Base-by-base conservation (phyloP, 2,329 filamentous ascomycete genomes). In the Pseudogymnoascus sp. region DNA sequence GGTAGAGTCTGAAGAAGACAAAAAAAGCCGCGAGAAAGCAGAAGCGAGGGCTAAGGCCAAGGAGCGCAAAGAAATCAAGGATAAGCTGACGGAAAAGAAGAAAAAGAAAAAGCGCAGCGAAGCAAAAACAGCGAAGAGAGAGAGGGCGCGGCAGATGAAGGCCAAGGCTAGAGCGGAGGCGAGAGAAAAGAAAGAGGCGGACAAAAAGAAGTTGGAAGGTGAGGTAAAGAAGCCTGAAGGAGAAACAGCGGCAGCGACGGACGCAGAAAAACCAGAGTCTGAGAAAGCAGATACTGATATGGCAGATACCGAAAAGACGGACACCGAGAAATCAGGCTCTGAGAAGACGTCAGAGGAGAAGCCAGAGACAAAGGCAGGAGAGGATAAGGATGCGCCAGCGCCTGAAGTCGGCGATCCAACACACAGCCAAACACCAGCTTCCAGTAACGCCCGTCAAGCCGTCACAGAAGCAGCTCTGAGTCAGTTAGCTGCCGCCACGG, bases 61-160 rank as follows among this genome's bases (percentile, higher is more conserved):
- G 80, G 67, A 75, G 78, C 65, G 67, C 66, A 73, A 75, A 60
- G 74, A 79, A 61, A 74, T 33, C 21, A 57, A 78, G 56, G 71
- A 77, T 56, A 79, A 80, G 70, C 77, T 77, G 0, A 79, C 76
- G 52, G 68, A 71, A n/a, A 72, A 76, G 63, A 81, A 80, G 76
- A 75, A 80, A 69, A 76, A 73, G 67, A 70, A 79, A 2, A 75
- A 77, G 33, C 63, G 70, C 8, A 71, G 67, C 57, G 69, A 72
- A 52, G 71, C 73, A 23, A 70, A 68, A 3, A 75, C 74, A 67
- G 71, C 72, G 56, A 72, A 78, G 41, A 68, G 69, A 37, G 72
- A 74, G 62, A 72, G 75, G 61, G 70, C 69, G 37, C 68, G 68
- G 52, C 63, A 65, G 9, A 71, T 73, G 21, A 71, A 77, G 61